Conservation (phyloP, 768 basidiomycete genomes). For the Podaxis sp. region DNA sequence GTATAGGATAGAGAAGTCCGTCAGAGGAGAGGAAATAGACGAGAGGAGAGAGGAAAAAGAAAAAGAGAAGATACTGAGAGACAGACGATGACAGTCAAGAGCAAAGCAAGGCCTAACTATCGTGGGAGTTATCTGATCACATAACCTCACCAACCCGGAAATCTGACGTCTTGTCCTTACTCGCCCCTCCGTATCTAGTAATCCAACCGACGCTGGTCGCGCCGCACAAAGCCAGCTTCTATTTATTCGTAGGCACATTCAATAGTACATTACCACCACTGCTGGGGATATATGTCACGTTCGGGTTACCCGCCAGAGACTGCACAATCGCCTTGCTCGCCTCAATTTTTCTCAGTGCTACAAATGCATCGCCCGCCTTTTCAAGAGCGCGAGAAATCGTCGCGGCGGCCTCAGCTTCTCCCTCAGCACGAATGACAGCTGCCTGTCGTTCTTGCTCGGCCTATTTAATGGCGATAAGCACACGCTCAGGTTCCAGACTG, state of each 20-base stretch:
- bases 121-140: constrained; percentile 43
- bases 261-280: constrained; percentile 77
- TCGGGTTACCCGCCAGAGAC: constrained; percentile 74
- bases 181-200: constrained; percentile 12
- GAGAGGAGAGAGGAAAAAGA: constrained; percentile 47
- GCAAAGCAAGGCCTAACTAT: constrained; percentile 33
- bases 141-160: constrained; percentile 20
- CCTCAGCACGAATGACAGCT: constrained; percentile 96
- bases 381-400: constrained; percentile 91
- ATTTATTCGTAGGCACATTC: constrained; percentile 70
- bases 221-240: constrained; percentile 20
- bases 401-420: constrained; percentile 95
- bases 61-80: constrained; percentile 46
- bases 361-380: constrained; percentile 94
- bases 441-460: constrained; percentile 99
- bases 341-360: constrained; percentile 94
- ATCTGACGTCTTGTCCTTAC: constrained; percentile 17
- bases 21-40: constrained; percentile 53
- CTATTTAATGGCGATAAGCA: constrained; percentile 38
- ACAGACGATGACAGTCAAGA: constrained; percentile 50
- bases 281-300: constrained; percentile 89
- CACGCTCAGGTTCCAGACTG: background rate
- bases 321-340: constrained; percentile 96
- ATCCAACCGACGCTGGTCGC: constrained; percentile 10
- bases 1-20: constrained; percentile 57